Base-by-base conservation (phyloP, 495 filamentous ascomycete genomes). In the Talaromyces proteolyticus region DNA sequence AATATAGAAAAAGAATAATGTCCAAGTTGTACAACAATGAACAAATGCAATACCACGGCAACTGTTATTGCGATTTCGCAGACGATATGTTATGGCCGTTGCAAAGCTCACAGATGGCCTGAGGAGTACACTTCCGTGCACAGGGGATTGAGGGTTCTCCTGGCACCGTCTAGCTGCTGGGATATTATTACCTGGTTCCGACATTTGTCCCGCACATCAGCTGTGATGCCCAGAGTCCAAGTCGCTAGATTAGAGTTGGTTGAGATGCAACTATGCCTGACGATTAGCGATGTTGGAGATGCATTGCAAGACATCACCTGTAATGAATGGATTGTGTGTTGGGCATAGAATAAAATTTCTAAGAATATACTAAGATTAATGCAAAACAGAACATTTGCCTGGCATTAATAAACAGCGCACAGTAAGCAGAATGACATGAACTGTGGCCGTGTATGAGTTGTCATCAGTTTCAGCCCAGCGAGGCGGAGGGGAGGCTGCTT, bases 1-100 rank as follows among this genome's bases (percentile, higher is more conserved):
- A 34, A 8, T 57, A 60, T 63, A 97, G 93, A 96, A 96, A 66
- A 96, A 96, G 84, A 95, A 98, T 72, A 96, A 96, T 61, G 81
- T 98, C 49, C 92, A 96, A 67, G 89, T 98, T 52, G 91, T 98
- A 47, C 83, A 86, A 62, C 88, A 93, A 66, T 87, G 73, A 72
- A 17, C 8, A 20, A 16, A 14, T 23, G 21, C 23, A 16, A 17
- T 20, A 10, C 3, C 19, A n/a, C 40, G 17, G 16, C 43, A 45
- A 23, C 18, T 29, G 26, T 23, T 23, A 45, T 23, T 16, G 23
- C 29, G 8, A 34, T 34, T 34, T 8, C n/a, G n/a, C n/a, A n/a
- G n/a, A n/a, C n/a, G n/a, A n/a, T n/a, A n/a, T n/a, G n/a, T n/a
- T n/a, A n/a, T n/a, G n/a, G n/a, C n/a, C n/a, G n/a, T n/a, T n/a